Conservation (phyloP, 2,329 filamentous ascomycete genomes). For the Hypoxylon sp. region DNA sequence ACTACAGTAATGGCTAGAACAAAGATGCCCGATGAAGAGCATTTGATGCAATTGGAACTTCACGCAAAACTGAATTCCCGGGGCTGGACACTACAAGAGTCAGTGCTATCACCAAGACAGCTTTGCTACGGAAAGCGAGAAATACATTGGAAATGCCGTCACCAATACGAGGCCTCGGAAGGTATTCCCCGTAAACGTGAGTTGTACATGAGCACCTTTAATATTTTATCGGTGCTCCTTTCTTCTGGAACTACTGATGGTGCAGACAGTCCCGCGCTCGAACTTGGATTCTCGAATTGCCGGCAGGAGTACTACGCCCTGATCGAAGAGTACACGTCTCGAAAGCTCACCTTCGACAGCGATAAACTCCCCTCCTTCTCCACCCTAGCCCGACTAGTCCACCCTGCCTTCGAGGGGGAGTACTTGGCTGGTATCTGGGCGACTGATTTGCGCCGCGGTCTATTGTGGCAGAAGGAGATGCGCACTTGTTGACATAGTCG, state of each 20-base stretch:
- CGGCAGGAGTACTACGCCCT: not conserved
- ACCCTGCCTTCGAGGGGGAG: not conserved
- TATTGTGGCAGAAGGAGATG: no score
- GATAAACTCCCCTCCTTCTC: slow-evolving; percentile 15
- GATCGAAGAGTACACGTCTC: not conserved
- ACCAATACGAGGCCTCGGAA: slow-evolving; percentile 1
- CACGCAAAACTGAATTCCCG: not conserved
- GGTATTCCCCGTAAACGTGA: not conserved
- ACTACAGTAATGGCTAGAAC: no score
- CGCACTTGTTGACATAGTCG: no score
- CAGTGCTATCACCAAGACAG: slow-evolving; percentile 2
- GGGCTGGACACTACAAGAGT: slow-evolving; percentile 15
- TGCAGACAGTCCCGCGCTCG: no score
- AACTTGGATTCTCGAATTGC: no score
- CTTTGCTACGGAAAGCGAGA: slow-evolving; percentile 6
- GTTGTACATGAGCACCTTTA: no score
- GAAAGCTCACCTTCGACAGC: not conserved
- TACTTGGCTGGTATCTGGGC: not conserved
- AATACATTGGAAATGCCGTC: slow-evolving; percentile 13
- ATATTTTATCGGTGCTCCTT: not conserved
- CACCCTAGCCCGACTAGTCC: slow-evolving; percentile 1
- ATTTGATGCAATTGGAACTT: not conserved
- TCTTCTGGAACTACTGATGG: not conserved
- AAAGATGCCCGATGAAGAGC: not conserved
- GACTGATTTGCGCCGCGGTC: not conserved